Evolutionary conservation across 345 rosid species (phyloP).

Genomic region (Eutrema heterophyllum): DNA sequence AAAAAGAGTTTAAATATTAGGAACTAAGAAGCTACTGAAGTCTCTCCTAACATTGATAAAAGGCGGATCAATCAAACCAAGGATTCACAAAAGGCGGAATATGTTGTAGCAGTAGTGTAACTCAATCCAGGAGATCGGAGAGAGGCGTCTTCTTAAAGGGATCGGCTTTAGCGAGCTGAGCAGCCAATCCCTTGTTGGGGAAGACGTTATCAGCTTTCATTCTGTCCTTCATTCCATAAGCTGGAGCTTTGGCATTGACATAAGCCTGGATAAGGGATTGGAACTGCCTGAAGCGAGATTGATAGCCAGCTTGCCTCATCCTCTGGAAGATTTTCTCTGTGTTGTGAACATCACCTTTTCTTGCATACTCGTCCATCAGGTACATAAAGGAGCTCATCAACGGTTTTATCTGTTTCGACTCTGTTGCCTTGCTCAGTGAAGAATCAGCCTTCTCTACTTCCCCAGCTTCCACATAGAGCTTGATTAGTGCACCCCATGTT

Average conservation of each 20-base stretch:
- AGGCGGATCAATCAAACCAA: background rate
- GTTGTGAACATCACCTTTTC: conserved; percentile 75
- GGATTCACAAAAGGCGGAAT: conserved; percentile 10
- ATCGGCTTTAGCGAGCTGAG: conserved; percentile 51
- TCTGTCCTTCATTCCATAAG: conserved; percentile 83
- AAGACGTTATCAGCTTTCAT: conserved; percentile 79
- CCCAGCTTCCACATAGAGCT: conserved; percentile 69
- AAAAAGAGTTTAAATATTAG: background rate
- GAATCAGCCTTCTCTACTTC: conserved; percentile 82
- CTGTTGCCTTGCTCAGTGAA: conserved; percentile 50
- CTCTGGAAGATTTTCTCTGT: conserved; percentile 68
- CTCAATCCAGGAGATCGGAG: conserved; percentile 65
- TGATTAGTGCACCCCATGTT: conserved; percentile 77
- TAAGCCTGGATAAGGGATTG: conserved; percentile 53
- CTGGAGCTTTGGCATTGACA: conserved; percentile 61
- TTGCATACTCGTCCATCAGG: conserved; percentile 67
- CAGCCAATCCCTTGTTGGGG: conserved; percentile 48
- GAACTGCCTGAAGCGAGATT: conserved; percentile 46
- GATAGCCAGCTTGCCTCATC: conserved; percentile 71
- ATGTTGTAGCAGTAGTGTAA: background rate
- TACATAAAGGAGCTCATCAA: conserved; percentile 53
- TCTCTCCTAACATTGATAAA: conserved; percentile 12
- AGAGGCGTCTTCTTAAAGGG: conserved; percentile 71
- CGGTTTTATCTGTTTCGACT: conserved; percentile 45
- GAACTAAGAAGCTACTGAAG: conserved; percentile 1